Conservation (phyloP, 2,329 filamentous ascomycete genomes). For the Ascochyta fabae region DNA sequence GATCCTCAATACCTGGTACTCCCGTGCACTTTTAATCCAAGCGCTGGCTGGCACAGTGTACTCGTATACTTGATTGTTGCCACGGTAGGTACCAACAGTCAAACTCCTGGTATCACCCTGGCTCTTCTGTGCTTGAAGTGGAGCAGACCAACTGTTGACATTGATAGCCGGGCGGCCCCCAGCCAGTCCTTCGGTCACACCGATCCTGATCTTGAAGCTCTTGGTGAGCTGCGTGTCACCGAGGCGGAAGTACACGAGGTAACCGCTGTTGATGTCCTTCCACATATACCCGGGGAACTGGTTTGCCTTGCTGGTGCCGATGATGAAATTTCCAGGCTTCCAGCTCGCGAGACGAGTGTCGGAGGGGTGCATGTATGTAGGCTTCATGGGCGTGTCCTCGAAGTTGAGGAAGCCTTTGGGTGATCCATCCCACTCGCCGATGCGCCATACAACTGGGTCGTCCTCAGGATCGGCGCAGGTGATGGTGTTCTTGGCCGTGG, state of each 20-base stretch:
- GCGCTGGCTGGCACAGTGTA: conserved; percentile 32
- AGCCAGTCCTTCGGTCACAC: conserved; percentile 29
- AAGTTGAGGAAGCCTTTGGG: conserved; percentile 63
- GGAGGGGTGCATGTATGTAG: conserved; percentile 53
- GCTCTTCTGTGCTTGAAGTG: conserved; percentile 23
- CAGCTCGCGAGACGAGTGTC: conserved; percentile 41
- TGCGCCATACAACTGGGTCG: conserved; percentile 62
- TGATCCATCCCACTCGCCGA: conserved; percentile 69
- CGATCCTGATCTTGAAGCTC: conserved; percentile 28
- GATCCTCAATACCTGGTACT: conserved; percentile 31
- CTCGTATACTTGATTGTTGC: conserved; percentile 33
- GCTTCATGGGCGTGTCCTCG: conserved; percentile 50
- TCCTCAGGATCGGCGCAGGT: conserved; percentile 56
- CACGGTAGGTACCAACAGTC: conserved; percentile 33
- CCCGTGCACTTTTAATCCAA: conserved; percentile 24
- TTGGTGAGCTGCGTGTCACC: conserved; percentile 28
- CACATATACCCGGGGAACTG: conserved; percentile 53
- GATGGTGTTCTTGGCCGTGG: conserved; percentile 57
- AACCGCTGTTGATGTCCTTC: conserved; percentile 52
- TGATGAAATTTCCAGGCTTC: conserved; percentile 28
- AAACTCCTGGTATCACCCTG: conserved; percentile 29
- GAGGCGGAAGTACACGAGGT: conserved; percentile 51
- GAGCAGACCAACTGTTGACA: conserved; percentile 26
- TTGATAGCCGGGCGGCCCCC: conserved; percentile 27
- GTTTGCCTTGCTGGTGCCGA: conserved; percentile 21